A percentile compares a stretch with the other conserved stretches of the same genome.
Conservation (phyloP, 306 rosid genomes). For the Mucuna pruriens region DNA sequence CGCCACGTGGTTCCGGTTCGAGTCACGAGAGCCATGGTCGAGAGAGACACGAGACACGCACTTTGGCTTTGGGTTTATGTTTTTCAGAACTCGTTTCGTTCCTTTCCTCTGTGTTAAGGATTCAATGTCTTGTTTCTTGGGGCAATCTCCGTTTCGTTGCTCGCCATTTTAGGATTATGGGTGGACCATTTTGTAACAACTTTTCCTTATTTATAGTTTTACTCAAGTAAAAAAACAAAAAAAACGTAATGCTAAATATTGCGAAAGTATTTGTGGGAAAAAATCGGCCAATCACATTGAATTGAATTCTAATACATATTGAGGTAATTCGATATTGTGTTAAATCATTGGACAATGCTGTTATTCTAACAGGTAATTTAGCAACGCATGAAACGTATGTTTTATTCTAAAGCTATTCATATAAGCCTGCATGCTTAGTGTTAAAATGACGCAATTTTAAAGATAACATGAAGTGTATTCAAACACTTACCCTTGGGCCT, state of each 20-base stretch:
- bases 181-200: too few relatives aligned
- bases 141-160: background rate
- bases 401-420: too few relatives aligned
- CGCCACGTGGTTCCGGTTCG: background rate
- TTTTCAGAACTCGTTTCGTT: background rate
- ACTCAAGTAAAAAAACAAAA: background rate
- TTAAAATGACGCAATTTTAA: too few relatives aligned
- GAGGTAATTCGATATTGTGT: too few relatives aligned
- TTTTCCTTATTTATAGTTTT: background rate
- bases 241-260: background rate
- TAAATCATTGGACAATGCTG: too few relatives aligned
- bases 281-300: background rate
- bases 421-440: too few relatives aligned
- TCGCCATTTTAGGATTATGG: slow-evolving; percentile 11
- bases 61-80: background rate
- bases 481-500: too few relatives aligned
- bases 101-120: background rate
- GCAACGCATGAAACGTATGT: too few relatives aligned
- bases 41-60: background rate
- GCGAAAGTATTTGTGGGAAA: too few relatives aligned
- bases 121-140: background rate
- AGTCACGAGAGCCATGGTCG: background rate
- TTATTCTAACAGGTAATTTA: too few relatives aligned
- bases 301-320: too few relatives aligned
- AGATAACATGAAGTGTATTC: too few relatives aligned